Percentiles rank a stretch among this genome's conserved stretches.
Evolutionary conservation across 176 grass and related monocot genomes (phyloP).

Genomic region (Carex kokanica): DNA sequence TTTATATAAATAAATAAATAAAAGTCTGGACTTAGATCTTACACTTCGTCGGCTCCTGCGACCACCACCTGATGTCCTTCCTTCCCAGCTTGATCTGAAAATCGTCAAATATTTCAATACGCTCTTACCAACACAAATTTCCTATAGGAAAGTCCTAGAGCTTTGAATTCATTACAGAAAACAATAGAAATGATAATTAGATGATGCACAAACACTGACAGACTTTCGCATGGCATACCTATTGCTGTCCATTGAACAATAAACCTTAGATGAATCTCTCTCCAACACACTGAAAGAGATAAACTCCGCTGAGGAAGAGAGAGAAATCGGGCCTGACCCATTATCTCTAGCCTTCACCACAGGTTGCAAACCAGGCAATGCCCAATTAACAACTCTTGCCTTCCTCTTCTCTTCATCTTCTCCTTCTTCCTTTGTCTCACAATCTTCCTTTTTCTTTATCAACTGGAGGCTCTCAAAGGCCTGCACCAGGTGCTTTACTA

Average conservation of each 20-base stretch:
- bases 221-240: constrained; percentile 33
- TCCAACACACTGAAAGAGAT: constrained; percentile 14
- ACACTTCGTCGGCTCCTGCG: constrained; percentile 62
- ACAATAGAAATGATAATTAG: not conserved
- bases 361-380: constrained; percentile 52
- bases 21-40: constrained; percentile 20
- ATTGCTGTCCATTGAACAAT: constrained; percentile 51
- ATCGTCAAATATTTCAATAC: not conserved
- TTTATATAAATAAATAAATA: not conserved
- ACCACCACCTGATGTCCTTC: constrained; percentile 38
- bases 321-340: not conserved
- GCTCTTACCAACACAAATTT: not conserved
- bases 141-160: not conserved
- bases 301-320: constrained; percentile 51
- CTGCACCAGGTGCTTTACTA: constrained; percentile 79
- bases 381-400: constrained; percentile 43
- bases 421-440: constrained; percentile 39
- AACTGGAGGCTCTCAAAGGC: constrained; percentile 83
- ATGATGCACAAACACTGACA: not conserved
- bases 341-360: constrained; percentile 25
- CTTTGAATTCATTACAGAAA: not conserved
- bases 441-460: constrained; percentile 49
- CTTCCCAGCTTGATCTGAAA: constrained; percentile 62
- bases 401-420: constrained; percentile 19
- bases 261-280: constrained; percentile 25